Evolutionary conservation across 306 rosid genomes (phyloP), one percentile per base, ranked within the genome.

Genomic region (Cercis canadensis): DNA sequence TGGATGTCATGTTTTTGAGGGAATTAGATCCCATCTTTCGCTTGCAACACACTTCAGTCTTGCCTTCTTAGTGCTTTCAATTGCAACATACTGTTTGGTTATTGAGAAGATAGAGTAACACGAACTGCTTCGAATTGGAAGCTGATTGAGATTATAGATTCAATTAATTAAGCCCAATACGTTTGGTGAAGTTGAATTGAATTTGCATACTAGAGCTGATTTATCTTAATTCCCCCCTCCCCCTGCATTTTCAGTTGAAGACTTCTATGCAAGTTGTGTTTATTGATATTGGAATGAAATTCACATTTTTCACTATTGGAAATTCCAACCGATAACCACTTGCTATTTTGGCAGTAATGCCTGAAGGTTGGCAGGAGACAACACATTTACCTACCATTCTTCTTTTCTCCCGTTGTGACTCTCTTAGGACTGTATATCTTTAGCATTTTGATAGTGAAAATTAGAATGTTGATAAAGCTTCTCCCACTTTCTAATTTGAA

Each of bases 261-360:
- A 37, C 43, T 37, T 37, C 7, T 7, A 1, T 5, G 43, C 43
- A 37, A 24, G 2, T 24, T 24, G 2, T 24, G 1, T 24, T 15
- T 46, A 34, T 47, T 51, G 49, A 55, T 4, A 6, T 73, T 11
- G 15, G 15, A 54, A 56, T 73, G 13, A 2, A 52, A n/a, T 58
- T 8, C 7, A n/a, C 54, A 49, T 65, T 7, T 18, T 58, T 5
- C 29, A 47, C 24, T 11, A 2, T 50, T 53, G 1, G 16, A 40
- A 57, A 52, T 62, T 44, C 46, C 54, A n/a, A 16, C 39, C 7
- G 4, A 34, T 34, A n/a, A 18, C 61, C 34, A n/a, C n/a, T n/a
- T n/a, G n/a, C n/a, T n/a, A n/a, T n/a, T 14, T 68, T 57, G 73
- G 41, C 43, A 46, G 12, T 24, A 62, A 41, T 17, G 0, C 60